Percentiles rank a stretch among this genome's conserved stretches.
Evolutionary conservation across 148 eudicot species (phyloP).

Genomic region (Polygonum aviculare): DNA sequence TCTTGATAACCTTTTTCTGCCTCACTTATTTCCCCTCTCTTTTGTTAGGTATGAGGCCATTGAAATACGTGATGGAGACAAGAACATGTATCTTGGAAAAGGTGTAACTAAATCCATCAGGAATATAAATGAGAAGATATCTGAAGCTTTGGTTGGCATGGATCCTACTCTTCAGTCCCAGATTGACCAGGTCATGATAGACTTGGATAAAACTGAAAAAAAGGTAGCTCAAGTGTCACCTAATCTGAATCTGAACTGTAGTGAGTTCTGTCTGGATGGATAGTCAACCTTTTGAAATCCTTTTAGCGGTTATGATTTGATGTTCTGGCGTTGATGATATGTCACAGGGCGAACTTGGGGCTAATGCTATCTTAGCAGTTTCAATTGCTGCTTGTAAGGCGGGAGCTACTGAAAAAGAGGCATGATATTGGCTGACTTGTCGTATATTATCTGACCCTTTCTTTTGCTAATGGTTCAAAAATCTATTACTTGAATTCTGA

Average conservation of each 20-base stretch:
- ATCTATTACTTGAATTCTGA: conserved; percentile 1
- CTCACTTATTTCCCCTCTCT: background rate
- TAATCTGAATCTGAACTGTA: background rate
- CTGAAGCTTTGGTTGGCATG: conserved; percentile 94
- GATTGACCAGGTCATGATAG: conserved; percentile 95
- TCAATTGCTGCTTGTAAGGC: conserved; percentile 99
- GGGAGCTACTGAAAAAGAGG: conserved; percentile 98
- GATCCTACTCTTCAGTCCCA: conserved; percentile 94
- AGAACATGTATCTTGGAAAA: conserved; percentile 70
- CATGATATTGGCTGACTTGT: conserved; percentile 17
- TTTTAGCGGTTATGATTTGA: background rate
- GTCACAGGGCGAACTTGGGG: conserved; percentile 91
- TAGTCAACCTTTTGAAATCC: background rate
- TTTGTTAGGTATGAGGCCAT: conserved; percentile 72
- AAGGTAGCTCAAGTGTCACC: conserved; percentile 42
- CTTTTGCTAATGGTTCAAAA: conserved; percentile 4
- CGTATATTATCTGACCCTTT: background rate
- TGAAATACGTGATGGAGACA: conserved; percentile 93
- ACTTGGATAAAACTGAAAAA: conserved; percentile 94
- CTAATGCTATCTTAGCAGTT: conserved; percentile 89
- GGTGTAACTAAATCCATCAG: conserved; percentile 80
- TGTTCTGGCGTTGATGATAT: conserved; percentile 1
- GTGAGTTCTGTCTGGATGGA: background rate
- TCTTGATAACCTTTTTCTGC: background rate
- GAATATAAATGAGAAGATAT: conserved; percentile 87